Base-by-base conservation (phyloP, 2,329 filamentous ascomycete species). In the Exophiala xenobiotica region DNA sequence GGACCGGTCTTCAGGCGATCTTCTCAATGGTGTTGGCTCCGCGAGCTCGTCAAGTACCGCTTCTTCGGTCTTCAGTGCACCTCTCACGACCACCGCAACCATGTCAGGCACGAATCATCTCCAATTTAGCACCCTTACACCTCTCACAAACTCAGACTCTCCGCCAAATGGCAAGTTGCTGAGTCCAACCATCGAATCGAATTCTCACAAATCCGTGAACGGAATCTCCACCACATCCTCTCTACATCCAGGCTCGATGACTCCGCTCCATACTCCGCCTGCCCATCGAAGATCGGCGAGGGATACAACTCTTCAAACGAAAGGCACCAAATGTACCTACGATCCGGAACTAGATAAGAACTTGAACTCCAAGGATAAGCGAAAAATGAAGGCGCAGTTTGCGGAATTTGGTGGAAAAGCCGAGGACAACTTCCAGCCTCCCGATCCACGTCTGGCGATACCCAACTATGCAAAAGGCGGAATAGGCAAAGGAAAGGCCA, bases 381-480 rank as follows among this genome's bases (percentile, higher is more conserved):
- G 73, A 70, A 74, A 69, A 43, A 54, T 61, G 20, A 76, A 78
- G 60, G 70, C 74, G 55, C 70, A 75, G 58, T 83, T 80, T 65
- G 72, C 72, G 53, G 67, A 75, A 53, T 78, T 81, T 67, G 66
- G 76, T 49, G 66, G 70, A 57, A 72, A 72, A 43, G 66, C 87
- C 83, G 82, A 87, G 80, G 86, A 91, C 83, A 85, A 90, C 74
- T 80, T 81, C 75, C 82, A 83, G 70, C 82, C 87, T 66, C 75
- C 82, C 61, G 93, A 99, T 71, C 93, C 93, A 59, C 88, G 93
- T 64, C 77, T 95, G 54, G 82, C 74, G 35, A 81, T 85, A 65
- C 70, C 75, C 54, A 81, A 82, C 62, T 86, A 86, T 65, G 78
- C 74, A 55, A 76, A 80, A 56, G 78, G 76, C 46, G 81, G 63